Base-by-base conservation (phyloP, 352 stramenopile species). In the Globisporangium perplexum region DNA sequence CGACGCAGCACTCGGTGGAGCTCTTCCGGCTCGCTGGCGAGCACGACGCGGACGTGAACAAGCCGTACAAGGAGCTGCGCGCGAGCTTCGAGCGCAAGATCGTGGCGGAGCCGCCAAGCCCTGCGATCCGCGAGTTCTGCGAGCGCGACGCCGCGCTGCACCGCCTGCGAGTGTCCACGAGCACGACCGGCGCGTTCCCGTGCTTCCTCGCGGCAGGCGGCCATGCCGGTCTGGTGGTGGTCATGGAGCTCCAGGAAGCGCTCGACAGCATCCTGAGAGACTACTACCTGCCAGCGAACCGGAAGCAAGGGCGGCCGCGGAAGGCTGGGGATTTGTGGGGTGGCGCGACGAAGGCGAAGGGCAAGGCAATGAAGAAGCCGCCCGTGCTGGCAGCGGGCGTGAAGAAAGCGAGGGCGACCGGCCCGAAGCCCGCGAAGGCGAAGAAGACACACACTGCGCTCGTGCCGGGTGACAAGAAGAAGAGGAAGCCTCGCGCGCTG, bases 101-200 rank as follows among this genome's bases (percentile, higher is more conserved):
- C 0, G 68, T 88, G 0, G 73, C 61, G 15, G 77, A 90, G 54
- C 47, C 63, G 18, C 56, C 65, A 17, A 75, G 64, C 47, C 57
- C 68, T 28, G 68, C 57, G 4, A 77, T 72, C 7, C 71, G 82
- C 7, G 71, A 86, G 48, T 92, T 92, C 55, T 86, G 77, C 38
- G 77, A 89, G 49, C 75, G 82, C 12, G 77, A 93, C 60, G 77
- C 79, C n/a, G 72, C 82, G 28, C 51, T 93, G n/a, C 82, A 93
- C 54, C 74, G 82, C 14, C 43, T 93, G 17, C 69, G 77, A 1
- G 26, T 87, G 22, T 84, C 71, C 11, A 86, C 69, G 1, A 73
- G 50, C 33, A 64, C 63, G 38, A 14, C 66, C 12, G 68, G 69
- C 8, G 62, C 74, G 41, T 77, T 62, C 20, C 79, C 79, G 20